Conservation (phyloP, 371 early-diverging fungal genomes). For the Entomophthora muscae region DNA sequence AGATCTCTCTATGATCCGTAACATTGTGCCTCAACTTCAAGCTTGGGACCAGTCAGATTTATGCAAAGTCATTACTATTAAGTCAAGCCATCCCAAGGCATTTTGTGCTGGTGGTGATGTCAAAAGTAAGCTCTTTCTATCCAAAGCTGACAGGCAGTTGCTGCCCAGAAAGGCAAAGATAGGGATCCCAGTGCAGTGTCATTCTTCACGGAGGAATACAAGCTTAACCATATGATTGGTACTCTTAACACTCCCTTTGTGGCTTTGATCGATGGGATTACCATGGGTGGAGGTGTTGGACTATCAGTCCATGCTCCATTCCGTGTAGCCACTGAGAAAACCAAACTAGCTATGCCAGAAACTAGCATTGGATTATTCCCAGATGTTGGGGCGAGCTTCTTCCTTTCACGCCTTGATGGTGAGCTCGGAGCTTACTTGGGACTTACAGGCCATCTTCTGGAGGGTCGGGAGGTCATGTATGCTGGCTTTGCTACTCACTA, state of each 20-base stretch:
- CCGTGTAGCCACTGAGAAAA: slow-evolving; percentile 83
- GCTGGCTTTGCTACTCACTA: slow-evolving; percentile 95
- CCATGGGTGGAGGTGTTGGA: slow-evolving; percentile 95
- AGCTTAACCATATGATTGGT: slow-evolving; percentile 75
- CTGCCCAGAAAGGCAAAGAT: slow-evolving; percentile 16
- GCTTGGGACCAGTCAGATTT: slow-evolving; percentile 81
- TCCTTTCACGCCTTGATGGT: slow-evolving; percentile 79
- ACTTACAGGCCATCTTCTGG: slow-evolving; percentile 68
- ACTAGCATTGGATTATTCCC: slow-evolving; percentile 83
- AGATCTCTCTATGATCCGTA: slow-evolving; percentile 68
- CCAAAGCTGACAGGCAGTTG: no score
- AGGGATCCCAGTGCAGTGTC: slow-evolving; percentile 39
- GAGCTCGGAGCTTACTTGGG: slow-evolving; percentile 84
- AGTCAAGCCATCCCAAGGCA: slow-evolving; percentile 52
- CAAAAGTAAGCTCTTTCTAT: no score
- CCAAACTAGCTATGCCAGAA: slow-evolving; percentile 87
- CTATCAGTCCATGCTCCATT: slow-evolving; percentile 89
- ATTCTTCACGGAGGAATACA: slow-evolving; percentile 85
- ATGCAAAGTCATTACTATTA: slow-evolving; percentile 74
- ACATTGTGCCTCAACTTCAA: slow-evolving; percentile 66
- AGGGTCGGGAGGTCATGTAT: slow-evolving; percentile 73
- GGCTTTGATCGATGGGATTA: slow-evolving; percentile 77
- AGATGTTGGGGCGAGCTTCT: slow-evolving; percentile 88
- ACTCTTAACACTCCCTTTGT: slow-evolving; percentile 75
- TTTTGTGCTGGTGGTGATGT: slow-evolving; percentile 98